Percentiles rank a stretch among this genome's conserved stretches.
Evolutionary conservation across 73 alveolate species (phyloP).

Genomic region (Uronychia binucleata): DNA sequence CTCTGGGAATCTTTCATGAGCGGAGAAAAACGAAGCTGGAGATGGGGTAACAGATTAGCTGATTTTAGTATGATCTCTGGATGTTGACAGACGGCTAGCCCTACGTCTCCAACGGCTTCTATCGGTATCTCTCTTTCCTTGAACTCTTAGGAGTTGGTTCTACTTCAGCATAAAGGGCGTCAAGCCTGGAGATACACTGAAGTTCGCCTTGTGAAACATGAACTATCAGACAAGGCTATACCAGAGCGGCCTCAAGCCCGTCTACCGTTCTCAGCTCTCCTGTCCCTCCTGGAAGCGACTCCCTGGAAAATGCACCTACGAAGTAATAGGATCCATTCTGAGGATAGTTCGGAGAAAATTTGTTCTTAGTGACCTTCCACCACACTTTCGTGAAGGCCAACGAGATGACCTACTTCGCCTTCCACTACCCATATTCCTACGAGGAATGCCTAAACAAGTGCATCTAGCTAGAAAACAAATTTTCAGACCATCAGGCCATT

Average conservation of each 20-base stretch:
- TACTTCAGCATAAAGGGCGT: constrained; percentile 66
- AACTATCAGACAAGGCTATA: constrained; percentile 42
- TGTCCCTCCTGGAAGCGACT: constrained; percentile 25
- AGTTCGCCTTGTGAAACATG: constrained; percentile 66
- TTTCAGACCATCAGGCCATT: constrained; percentile 13
- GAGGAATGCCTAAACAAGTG: constrained; percentile 24
- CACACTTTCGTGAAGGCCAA: not conserved
- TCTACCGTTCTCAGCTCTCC: constrained; percentile 10
- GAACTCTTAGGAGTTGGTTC: constrained; percentile 66
- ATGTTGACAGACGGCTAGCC: constrained; percentile 3
- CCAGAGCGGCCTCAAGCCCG: constrained; percentile 51
- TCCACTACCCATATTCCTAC: constrained; percentile 35
- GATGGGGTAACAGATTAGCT: not conserved
- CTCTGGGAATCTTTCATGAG: constrained; percentile 50
- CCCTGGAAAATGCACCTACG: constrained; percentile 30
- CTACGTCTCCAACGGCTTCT: constrained; percentile 24
- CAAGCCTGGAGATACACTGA: constrained; percentile 30
- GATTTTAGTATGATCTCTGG: not conserved
- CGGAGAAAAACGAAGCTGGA: not conserved
- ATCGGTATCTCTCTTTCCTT: constrained; percentile 6
- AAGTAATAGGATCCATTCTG: not conserved
- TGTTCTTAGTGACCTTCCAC: not conserved
- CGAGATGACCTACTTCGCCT: constrained; percentile 24
- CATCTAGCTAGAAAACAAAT: constrained; percentile 10
- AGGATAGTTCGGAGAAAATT: constrained; percentile 1